Evolutionary conservation across 345 rosid genomes (phyloP), one percentile per base, ranked within the genome.

Genomic region (Populus ilicifolia): DNA sequence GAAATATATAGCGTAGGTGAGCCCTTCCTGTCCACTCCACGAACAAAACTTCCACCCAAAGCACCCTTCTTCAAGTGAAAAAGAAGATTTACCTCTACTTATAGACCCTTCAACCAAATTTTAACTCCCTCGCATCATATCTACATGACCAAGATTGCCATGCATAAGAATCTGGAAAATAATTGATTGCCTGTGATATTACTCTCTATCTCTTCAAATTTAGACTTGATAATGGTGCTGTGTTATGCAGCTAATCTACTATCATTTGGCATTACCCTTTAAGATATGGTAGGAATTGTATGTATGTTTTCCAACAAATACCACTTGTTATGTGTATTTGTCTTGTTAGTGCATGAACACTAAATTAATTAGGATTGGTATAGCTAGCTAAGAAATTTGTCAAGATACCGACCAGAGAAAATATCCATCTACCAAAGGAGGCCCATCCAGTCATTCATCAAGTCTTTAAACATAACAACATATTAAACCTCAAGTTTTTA

Each of bases 1-100:
- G 70, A 66, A 29, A 69, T 73, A 36, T 75, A 43, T 38, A 70
- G 54, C 79, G 83, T 71, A 80, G 91, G 85, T 84, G 84, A 79
- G 81, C 85, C 75, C 81, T 87, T 87, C 14, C 64, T 82, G 72
- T 86, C 86, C 85, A 85, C 80, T 72, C 85, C 85, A 79, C 54
- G 69, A 33, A 61, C 72, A 66, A 83, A 75, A 74, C 89, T 89
- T 87, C 73, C 67, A 76, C 67, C 69, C 74, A 64, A 84, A 84
- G 89, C 87, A 84, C 84, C 41, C 80, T 56, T 80, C 69, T 69
- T 43, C 68, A 8, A 71, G 54, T 63, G 72, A 77, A 77, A 81
- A 76, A 65, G 72, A 77, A 75, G 72, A 85, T 70, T 78, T 78
- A 81, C 87, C 83, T 48, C 17, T 50, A 71, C 70, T 71, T 64